Evolutionary conservation across 2,329 filamentous ascomycete genomes (phyloP), one percentile per base, ranked within the genome.

Genomic region (Orbilia javanica): DNA sequence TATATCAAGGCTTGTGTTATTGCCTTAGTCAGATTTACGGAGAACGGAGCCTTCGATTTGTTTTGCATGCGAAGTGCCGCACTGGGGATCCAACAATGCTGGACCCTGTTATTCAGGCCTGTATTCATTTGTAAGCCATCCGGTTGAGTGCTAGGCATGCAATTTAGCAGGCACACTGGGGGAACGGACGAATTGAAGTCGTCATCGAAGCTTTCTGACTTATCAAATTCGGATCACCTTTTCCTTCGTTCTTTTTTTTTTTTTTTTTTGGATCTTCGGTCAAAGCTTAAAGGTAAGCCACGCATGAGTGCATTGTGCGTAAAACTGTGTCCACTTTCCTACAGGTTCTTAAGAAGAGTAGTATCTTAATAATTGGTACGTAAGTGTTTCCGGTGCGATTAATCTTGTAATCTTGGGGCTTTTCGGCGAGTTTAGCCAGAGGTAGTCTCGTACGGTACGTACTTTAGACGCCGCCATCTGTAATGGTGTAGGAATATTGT

Each of bases 181-280:
- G 50, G 69, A 73, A 65, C 60, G 27, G 69, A 66, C 69, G 69
- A 73, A 73, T 73, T 44, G 34, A 72, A 72, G 68, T 73, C 69
- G 60, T 72, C 57, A 71, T 71, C 67, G 20, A 71, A n/a, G 31
- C 55, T 62, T 22, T 46, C n/a, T 31, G n/a, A 29, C 55, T 48
- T 57, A n/a, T 70, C 53, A 53, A 48, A 71, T 22, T 64, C 67
- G 55, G 67, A 44, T 53, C 31, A 20, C n/a, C n/a, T n/a, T n/a
- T n/a, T n/a, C n/a, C n/a, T n/a, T n/a, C n/a, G n/a, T n/a, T n/a
- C n/a, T 22, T 36, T 62, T 62, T 6, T 48, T 34, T 55, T 22
- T 55, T 34, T 34, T 34, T 34, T 5, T 20, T 44, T 44, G 18
- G 42, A 39, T 39, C 11, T 44, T n/a, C 34, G 5, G 55, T 60